Percentiles rank a stretch among this genome's conserved stretches.
Conservation (phyloP, 1,284 basidiomycete genomes). For the Ceratobasidium sp. region DNA sequence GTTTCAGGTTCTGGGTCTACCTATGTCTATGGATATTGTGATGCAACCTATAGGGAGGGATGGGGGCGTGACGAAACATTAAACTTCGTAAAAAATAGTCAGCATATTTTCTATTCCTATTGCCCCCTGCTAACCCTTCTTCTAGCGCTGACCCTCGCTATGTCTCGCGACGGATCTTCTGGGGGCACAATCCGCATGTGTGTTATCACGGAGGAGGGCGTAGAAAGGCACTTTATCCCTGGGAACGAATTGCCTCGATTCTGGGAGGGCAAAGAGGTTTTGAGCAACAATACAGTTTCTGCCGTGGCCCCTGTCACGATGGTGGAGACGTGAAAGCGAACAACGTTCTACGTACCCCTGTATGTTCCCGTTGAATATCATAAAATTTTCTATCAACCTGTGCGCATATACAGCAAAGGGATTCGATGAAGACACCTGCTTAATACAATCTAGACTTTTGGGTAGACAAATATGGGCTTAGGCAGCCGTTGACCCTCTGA, state of each 20-base stretch:
- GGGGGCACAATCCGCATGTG: conserved; percentile 98
- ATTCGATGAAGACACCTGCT: too few relatives aligned
- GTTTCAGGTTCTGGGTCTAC: conserved; percentile 91
- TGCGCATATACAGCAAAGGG: too few relatives aligned
- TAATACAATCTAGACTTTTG: too few relatives aligned
- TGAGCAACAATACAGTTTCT: conserved; percentile 56
- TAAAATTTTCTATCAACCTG: too few relatives aligned
- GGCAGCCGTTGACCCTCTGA: too few relatives aligned
- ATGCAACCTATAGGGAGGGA: conserved; percentile 96
- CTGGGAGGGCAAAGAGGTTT: conserved; percentile 84
- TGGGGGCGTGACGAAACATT: conserved; percentile 93
- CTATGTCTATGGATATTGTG: conserved; percentile 99
- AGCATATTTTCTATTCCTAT: conserved; percentile 57
- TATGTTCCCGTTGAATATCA: too few relatives aligned
- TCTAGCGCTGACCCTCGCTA: conserved; percentile 91
- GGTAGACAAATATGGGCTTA: too few relatives aligned
- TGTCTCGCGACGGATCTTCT: conserved; percentile 98
- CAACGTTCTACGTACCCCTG: too few relatives aligned
- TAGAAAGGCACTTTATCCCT: conserved; percentile 95
- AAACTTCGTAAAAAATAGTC: conserved; percentile 96
- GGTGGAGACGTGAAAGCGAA: conserved; percentile 22
- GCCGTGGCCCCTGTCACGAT: conserved; percentile 32
- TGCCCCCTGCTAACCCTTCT: conserved; percentile 37
- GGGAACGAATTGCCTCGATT: conserved; percentile 90
- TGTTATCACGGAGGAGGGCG: conserved; percentile 92